Conservation (phyloP, 176 grass and related monocot species). For the Bolboschoenus planiculmis region DNA sequence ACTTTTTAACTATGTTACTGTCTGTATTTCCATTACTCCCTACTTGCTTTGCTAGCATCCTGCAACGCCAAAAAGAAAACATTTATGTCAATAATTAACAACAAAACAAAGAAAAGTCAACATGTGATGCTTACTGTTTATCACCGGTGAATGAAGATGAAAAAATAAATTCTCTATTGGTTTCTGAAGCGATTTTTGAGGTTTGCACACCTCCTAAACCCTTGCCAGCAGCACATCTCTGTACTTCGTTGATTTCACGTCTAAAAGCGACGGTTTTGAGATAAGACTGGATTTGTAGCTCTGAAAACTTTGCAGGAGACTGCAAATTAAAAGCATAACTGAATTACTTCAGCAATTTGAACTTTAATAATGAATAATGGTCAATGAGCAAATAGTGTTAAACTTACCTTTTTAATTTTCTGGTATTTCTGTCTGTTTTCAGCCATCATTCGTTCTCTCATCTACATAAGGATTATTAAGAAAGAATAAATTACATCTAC, state of each 20-base stretch:
- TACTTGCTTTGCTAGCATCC: conserved; percentile 26
- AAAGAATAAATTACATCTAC: conserved; percentile 6
- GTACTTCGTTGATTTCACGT: conserved; percentile 84
- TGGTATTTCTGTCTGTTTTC: conserved; percentile 98
- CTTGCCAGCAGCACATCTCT: conserved; percentile 59
- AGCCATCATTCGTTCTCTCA: conserved; percentile 97
- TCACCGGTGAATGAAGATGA: conserved; percentile 94
- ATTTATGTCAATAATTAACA: background rate
- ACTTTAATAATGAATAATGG: conserved; percentile 15
- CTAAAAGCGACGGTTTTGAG: conserved; percentile 97
- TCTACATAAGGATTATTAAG: conserved; percentile 49
- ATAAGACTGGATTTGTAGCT: conserved; percentile 97
- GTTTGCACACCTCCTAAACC: conserved; percentile 79
- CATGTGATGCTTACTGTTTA: conserved; percentile 68
- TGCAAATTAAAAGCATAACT: conserved; percentile 26
- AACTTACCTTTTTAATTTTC: conserved; percentile 80
- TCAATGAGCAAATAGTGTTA: conserved; percentile 14
- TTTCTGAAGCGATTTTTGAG: conserved; percentile 89
- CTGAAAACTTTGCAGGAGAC: conserved; percentile 91
- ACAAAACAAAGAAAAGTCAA: conserved; percentile 10
- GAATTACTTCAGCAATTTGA: background rate
- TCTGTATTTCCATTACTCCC: conserved; percentile 40
- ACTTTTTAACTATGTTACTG: conserved; percentile 18
- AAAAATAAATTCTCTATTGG: conserved; percentile 96
- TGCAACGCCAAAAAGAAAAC: background rate